Base-by-base conservation (phyloP, 306 rosid genomes). In the Trifolium subterraneum region DNA sequence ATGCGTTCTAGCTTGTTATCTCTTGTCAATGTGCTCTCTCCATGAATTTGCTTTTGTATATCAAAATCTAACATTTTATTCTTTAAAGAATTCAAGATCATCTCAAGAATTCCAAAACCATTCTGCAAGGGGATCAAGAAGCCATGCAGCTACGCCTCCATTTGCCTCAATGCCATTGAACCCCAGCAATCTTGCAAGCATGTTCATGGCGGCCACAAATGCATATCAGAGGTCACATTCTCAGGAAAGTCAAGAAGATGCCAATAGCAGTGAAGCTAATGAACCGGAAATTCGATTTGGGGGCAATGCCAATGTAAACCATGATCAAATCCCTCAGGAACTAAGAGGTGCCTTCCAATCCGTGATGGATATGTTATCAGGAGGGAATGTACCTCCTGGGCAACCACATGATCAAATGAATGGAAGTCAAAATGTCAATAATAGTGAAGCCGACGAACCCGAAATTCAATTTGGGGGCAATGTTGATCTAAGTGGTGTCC, bases 301-400 rank as follows among this genome's bases (percentile, higher is more conserved):
- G 7, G 84, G 88, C n/a, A 85, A 86, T 77, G 35, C 83, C 44
- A 85, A 73, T 80, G 47, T 91, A 47, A 85, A 87, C 85, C 41
- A 86, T 20, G 92, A 81, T 0, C 86, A 87, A 68, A 83, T 91
- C 76, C 91, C 96, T 4, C 90, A 83, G 83, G 87, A 88, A 3
- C 51, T 93, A 48, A 23, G 83, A 2, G 93, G 94, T 15, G 87
- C 90, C 48, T 68, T 94, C 42, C 84, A 89, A 72, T 83, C 92
- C 39, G 63, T 90, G 81, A 87, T 91, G 93, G 88, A 83, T 48
- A 87, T 91, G 91, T 84, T 90, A 6, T 76, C 92, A 3, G 88
- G 93, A 3, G 88, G 93, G 67, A 67, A 73, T 58, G 81, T 81
- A 10, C 52, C 87, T 27, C 81, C 50, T 0, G 87, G 84, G 39